phyloP scores from a whole-genome alignment of 306 rosid species.

The Fragaria vesca region DNA sequence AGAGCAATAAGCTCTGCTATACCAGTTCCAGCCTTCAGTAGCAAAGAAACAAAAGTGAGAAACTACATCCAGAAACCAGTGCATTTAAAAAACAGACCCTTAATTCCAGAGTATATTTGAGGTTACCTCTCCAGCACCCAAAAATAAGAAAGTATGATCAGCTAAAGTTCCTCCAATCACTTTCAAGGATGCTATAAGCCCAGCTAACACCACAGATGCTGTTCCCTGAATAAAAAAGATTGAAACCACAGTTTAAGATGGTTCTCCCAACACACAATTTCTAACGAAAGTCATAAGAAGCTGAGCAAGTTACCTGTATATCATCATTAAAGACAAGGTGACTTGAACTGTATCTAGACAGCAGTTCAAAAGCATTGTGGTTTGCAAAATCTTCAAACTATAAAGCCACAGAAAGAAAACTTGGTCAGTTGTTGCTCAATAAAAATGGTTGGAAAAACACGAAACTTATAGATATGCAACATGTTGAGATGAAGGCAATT shows the following conservation, averaged over 20 bases:
- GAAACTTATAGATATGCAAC: slow-evolving; percentile 5
- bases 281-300: slow-evolving; percentile 3
- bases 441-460: slow-evolving; percentile 14
- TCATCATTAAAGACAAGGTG: slow-evolving; percentile 98
- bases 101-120: not conserved
- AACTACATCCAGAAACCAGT: slow-evolving; percentile 13
- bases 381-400: slow-evolving; percentile 97
- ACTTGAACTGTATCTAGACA: slow-evolving; percentile 63
- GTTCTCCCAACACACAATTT: slow-evolving; percentile 19
- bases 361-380: slow-evolving; percentile 93
- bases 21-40: slow-evolving; percentile 96
- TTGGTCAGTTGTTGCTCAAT: slow-evolving; percentile 13
- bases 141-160: slow-evolving; percentile 89
- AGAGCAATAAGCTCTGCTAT: slow-evolving; percentile 97
- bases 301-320: slow-evolving; percentile 59
- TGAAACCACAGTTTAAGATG: slow-evolving; percentile 16
- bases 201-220: slow-evolving; percentile 95
- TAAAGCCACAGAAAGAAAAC: not conserved
- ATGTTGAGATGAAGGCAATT: slow-evolving; percentile 35
- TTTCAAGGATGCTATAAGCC: slow-evolving; percentile 81
- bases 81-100: not conserved
- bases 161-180: slow-evolving; percentile 77
- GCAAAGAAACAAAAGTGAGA: slow-evolving; percentile 39
- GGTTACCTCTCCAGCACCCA: slow-evolving; percentile 97
- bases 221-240: slow-evolving; percentile 71